A percentile compares a stretch with the other conserved stretches of the same genome.
phyloP scores from a whole-genome alignment of 805 yeast species.

The Wickerhamiella kazuoi region DNA sequence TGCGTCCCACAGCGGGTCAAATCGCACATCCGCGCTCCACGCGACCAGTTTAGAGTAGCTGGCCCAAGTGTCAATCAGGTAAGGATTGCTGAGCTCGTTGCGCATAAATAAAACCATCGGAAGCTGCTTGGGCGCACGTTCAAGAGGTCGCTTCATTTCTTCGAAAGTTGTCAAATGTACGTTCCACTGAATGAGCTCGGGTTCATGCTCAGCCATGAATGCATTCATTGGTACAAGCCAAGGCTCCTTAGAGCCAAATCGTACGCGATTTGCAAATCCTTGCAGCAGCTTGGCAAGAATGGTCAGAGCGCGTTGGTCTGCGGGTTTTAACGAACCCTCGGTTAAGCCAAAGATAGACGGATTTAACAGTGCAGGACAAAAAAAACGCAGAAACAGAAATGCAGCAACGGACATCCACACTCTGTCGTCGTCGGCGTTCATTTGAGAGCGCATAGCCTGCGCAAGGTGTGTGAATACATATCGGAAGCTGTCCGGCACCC shows the following conservation, averaged over 20 bases:
- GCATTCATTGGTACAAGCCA: conserved; percentile 53
- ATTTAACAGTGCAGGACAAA: conserved; percentile 82
- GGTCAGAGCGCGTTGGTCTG: conserved; percentile 60
- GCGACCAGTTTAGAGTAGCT: conserved; percentile 16
- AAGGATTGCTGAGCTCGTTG: conserved; percentile 19
- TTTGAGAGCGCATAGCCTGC: conserved; percentile 4
- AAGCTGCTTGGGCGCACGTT: conserved; percentile 13
- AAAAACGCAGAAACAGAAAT: conserved; percentile 63
- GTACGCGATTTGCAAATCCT: conserved; percentile 59
- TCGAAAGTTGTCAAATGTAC: conserved; percentile 37
- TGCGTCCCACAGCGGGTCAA: conserved; percentile 4
- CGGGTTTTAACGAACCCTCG: conserved; percentile 50
- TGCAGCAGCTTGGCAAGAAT: conserved; percentile 58
- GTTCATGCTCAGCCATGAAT: conserved; percentile 41
- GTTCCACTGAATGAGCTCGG: conserved; percentile 48
- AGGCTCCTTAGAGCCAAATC: conserved; percentile 71
- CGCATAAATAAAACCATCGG: conserved; percentile 15
- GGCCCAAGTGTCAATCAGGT: conserved; percentile 21
- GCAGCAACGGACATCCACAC: conserved; percentile 66
- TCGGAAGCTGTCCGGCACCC: conserved; percentile 14
- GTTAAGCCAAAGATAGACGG: conserved; percentile 72
- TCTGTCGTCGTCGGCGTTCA: conserved; percentile 3
- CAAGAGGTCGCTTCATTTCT: conserved; percentile 8
- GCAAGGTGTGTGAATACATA: conserved; percentile 10
- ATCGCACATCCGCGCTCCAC: conserved; percentile 1